phyloP scores from a whole-genome alignment of 2,329 filamentous ascomycete genomes.

The Aspergillus pseudoglaucus region DNA sequence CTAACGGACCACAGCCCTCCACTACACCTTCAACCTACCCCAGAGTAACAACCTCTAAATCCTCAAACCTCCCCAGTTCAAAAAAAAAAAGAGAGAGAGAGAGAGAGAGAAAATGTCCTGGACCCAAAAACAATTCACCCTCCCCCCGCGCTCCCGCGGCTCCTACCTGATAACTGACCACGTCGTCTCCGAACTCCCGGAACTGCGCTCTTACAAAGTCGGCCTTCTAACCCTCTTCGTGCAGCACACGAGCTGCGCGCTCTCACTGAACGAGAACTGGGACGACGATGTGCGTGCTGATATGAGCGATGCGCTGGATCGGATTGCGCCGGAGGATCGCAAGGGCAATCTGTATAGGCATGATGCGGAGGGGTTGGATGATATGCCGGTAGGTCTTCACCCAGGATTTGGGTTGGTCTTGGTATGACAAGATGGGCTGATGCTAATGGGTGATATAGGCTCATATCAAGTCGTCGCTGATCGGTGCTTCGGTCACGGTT shows the following conservation, averaged over 20 bases:
- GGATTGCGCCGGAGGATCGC: slow-evolving; percentile 76
- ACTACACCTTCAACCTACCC: too few species aligned
- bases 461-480: slow-evolving; percentile 84
- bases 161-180: slow-evolving; percentile 84
- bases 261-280: slow-evolving; percentile 90
- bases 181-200: slow-evolving; percentile 64
- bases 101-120: slow-evolving; percentile 63
- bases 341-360: slow-evolving; percentile 77
- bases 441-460: slow-evolving; percentile 47
- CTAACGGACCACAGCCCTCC: neutral
- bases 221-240: slow-evolving; percentile 85
- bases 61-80: too few species aligned
- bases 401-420: too few species aligned
- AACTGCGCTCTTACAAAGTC: slow-evolving; percentile 75
- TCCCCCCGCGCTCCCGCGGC: slow-evolving; percentile 70
- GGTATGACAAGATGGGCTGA: too few species aligned
- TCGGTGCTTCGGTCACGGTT: slow-evolving; percentile 83
- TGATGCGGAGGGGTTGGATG: slow-evolving; percentile 77
- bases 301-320: slow-evolving; percentile 89
- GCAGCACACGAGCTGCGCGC: slow-evolving; percentile 88
- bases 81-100: too few species aligned
- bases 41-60: too few species aligned
- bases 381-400: slow-evolving; percentile 63
- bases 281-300: slow-evolving; percentile 80
- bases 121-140: slow-evolving; percentile 77